Percentiles rank a stretch among this genome's conserved stretches.
These are phyloP conservation scores for Thymus mandschuricus DNA, from an alignment of 257 asterid genomes.

Conservation along the genomic window DNA sequence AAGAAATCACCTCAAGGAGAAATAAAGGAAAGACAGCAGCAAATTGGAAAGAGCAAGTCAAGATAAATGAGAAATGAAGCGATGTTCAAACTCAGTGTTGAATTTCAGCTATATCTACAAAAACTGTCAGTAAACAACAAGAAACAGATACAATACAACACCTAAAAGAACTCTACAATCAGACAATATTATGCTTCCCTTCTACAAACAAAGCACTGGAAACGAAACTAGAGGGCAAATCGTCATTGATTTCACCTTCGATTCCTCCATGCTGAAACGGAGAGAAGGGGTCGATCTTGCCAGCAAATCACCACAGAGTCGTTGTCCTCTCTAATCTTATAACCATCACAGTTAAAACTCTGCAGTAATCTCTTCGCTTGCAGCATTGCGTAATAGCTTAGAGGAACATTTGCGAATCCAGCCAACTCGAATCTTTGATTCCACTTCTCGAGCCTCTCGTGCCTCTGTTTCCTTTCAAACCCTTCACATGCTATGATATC, in stretches of 20 bases:
- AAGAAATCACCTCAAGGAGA: too few species aligned
- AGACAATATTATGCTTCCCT: conserved; percentile 13
- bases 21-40: not conserved
- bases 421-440: conserved; percentile 60
- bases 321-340: conserved; percentile 82
- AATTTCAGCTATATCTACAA: conserved; percentile 36
- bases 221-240: conserved; percentile 5
- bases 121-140: conserved; percentile 29
- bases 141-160: conserved; percentile 15
- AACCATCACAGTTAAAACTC: conserved; percentile 74
- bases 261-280: conserved; percentile 87
- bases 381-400: conserved; percentile 88
- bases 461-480: conserved; percentile 74
- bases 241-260: conserved; percentile 51
- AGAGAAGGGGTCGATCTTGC: conserved; percentile 89
- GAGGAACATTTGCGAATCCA: conserved; percentile 66
- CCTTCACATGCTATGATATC: conserved; percentile 89
- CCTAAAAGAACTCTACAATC: conserved; percentile 33
- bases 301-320: conserved; percentile 86
- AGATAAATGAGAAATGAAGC: not conserved
- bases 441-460: conserved; percentile 92
- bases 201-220: conserved; percentile 28
- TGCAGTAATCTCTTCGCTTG: conserved; percentile 84
- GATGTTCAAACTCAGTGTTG: conserved; percentile 17
- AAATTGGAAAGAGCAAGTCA: not conserved